Evolutionary conservation across 225 moss, liverwort and hornwort species (phyloP).

Genomic region (Straminergon stramineum): DNA sequence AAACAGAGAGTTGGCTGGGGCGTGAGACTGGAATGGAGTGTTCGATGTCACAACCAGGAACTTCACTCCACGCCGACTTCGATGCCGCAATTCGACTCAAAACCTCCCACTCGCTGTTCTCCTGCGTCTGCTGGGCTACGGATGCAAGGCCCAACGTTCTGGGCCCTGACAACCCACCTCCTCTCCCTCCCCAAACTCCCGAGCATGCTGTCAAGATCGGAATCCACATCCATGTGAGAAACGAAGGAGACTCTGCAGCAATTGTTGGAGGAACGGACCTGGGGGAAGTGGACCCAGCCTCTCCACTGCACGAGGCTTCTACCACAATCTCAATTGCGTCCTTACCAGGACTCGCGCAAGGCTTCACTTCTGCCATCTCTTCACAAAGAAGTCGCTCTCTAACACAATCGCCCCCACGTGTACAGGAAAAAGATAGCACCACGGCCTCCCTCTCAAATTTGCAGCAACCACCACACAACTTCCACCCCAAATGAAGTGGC

Average conservation of each 20-base stretch:
- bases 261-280: not conserved
- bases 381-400: not conserved
- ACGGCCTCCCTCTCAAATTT: no score
- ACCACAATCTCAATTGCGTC: not conserved
- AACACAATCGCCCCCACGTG: no score
- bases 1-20: no score
- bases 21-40: no score
- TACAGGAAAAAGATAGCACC: no score
- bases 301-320: not conserved
- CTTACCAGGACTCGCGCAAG: not conserved
- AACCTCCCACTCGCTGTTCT: not conserved
- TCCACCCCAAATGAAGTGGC: no score
- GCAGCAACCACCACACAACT: no score
- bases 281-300: not conserved
- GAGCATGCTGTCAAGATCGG: not conserved
- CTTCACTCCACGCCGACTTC: not conserved
- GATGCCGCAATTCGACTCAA: not conserved
- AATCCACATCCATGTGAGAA: not conserved
- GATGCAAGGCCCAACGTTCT: not conserved
- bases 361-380: not conserved
- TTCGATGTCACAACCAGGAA: not conserved
- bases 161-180: not conserved
- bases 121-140: fast-evolving
- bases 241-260: not conserved
- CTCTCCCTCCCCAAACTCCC: not conserved